Conservation (phyloP, 805 yeast genomes). For the Kluyveromyces aestuarii region DNA sequence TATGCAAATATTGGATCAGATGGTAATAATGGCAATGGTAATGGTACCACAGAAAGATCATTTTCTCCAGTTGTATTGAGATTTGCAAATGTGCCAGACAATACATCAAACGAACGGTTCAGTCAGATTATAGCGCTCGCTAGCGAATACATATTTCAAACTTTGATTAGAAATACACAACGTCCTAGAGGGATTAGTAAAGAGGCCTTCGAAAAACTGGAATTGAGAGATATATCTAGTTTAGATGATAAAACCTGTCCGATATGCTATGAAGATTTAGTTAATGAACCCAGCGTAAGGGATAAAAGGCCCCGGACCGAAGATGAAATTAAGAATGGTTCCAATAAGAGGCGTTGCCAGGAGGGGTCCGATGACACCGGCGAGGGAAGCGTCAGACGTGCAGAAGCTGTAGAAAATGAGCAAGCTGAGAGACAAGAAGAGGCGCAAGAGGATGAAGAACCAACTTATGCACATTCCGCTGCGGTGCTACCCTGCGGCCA, state of each 20-base stretch:
- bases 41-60: not conserved
- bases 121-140: slow-evolving; percentile 57
- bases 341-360: not conserved
- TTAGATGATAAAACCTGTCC: slow-evolving; percentile 40
- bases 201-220: slow-evolving; percentile 44
- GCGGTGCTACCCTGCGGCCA: slow-evolving; percentile 79
- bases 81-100: slow-evolving; percentile 56
- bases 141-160: slow-evolving; percentile 58
- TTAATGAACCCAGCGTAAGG: slow-evolving; percentile 16
- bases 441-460: slow-evolving; percentile 10
- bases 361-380: not conserved
- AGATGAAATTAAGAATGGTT: slow-evolving; percentile 13
- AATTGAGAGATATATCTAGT: slow-evolving; percentile 27
- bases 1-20: slow-evolving; percentile 16
- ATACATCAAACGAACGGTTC: slow-evolving; percentile 50
- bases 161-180: slow-evolving; percentile 43
- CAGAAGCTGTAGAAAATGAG: not conserved
- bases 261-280: slow-evolving; percentile 53
- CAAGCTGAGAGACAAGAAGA: not conserved
- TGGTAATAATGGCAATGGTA: slow-evolving; percentile 1
- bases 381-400: not conserved
- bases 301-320: slow-evolving; percentile 23
- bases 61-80: slow-evolving; percentile 29
- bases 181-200: slow-evolving; percentile 44
- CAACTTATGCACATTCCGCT: slow-evolving; percentile 48